phyloP scores from a whole-genome alignment of 108 stramenopile species.

The Nitzschia inconspicua region DNA sequence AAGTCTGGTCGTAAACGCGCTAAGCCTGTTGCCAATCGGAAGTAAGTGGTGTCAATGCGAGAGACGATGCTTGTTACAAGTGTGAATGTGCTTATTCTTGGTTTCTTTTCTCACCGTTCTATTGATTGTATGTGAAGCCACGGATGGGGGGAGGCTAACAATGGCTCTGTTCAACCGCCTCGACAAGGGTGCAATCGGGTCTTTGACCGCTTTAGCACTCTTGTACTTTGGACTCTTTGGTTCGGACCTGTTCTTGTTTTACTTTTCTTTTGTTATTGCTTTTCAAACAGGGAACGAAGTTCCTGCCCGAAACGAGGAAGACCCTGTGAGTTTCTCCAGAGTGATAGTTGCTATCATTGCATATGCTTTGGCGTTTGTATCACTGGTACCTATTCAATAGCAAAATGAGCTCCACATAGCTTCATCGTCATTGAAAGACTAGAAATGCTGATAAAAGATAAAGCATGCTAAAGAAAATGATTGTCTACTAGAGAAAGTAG shows the following conservation, averaged over 20 bases:
- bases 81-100: background rate
- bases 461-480: no score
- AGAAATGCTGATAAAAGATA: no score
- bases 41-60: slow-evolving; percentile 61
- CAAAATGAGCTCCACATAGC: no score
- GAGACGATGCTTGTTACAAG: background rate
- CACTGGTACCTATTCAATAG: slow-evolving; percentile 70
- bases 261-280: slow-evolving; percentile 63
- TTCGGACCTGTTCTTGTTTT: slow-evolving; percentile 76
- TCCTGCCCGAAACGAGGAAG: slow-evolving; percentile 74
- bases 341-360: slow-evolving; percentile 49
- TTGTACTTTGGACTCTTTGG: slow-evolving; percentile 49
- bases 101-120: background rate
- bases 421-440: background rate
- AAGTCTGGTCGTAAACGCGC: slow-evolving; percentile 70
- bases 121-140: slow-evolving; percentile 26
- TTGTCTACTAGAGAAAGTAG: no score
- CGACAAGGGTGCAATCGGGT: slow-evolving; percentile 50
- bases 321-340: slow-evolving; percentile 51
- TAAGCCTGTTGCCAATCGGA: slow-evolving; percentile 67
- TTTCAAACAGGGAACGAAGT: slow-evolving; percentile 77
- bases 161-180: slow-evolving; percentile 68
- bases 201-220: slow-evolving; percentile 33
- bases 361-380: slow-evolving; percentile 54
- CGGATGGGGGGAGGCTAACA: slow-evolving; percentile 79